Evolutionary conservation across 768 basidiomycete species (phyloP), one percentile per base, ranked within the genome.

Genomic region (Scleroderma citrinum): DNA sequence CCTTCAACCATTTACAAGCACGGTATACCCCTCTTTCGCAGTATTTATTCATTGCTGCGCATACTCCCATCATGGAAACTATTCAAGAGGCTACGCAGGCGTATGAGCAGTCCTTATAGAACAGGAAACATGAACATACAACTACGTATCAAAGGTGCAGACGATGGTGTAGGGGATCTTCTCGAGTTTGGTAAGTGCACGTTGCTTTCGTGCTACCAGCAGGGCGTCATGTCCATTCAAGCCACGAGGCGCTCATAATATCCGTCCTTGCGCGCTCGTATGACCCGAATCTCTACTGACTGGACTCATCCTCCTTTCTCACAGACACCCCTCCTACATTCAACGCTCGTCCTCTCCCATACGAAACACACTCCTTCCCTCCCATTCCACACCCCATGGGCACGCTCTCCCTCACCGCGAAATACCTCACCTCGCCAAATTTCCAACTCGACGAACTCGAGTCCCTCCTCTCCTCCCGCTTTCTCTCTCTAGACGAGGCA

Each of bases 1-100:
- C 79, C 84, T 31, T 76, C 88, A 0, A 85, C 83, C 12, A 83
- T 89, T 47, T 92, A 92, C 76, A 92, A 92, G 66, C 83, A 90
- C 57, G 81, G 84, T 31, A 91, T 92, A 58, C 77, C 85, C 29
- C 75, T 90, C 17, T 92, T 91, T 70, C 77, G 89, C 44, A 87
- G 85, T 60, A 60, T 87, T 6, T 92, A 72, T 71, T 60, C 53
- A 83, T 66, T 91, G 37, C 73, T 91, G 40, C 76, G 87, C 46
- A 74, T 88, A 21, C 74, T 90, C 3, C 89, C 89, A 16, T 72
- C 84, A 0, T 92, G 87, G 87, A 83, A 78, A 63, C 75, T 85
- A 44, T 76, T 76, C 64, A 82, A 77, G 60, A 79, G 80, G 44
- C 70, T 84, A 34, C 73, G 81, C 51, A 37, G 71, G 70, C 48